A percentile compares a stretch with the other conserved stretches of the same genome.
Conservation (phyloP, 1,139 yeast genomes). For the Lodderomyces beijingensis region DNA sequence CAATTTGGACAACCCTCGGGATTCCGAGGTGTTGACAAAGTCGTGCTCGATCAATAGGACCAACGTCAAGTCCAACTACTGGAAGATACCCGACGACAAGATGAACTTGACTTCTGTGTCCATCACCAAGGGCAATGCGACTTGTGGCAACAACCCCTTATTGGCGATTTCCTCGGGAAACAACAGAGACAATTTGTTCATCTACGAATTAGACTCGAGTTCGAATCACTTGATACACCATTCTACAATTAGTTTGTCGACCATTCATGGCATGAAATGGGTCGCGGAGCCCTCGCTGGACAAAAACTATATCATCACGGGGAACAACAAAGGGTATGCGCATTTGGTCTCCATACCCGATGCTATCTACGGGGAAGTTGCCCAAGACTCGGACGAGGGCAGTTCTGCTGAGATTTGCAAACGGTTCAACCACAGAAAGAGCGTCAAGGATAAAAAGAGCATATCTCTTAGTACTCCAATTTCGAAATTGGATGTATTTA, state of each 20-base stretch:
- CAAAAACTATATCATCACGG: slow-evolving; percentile 49
- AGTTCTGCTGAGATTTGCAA: slow-evolving; percentile 65
- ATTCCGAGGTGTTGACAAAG: slow-evolving; percentile 33
- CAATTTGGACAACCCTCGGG: slow-evolving; percentile 21
- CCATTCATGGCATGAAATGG: slow-evolving; percentile 66
- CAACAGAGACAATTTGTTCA: slow-evolving; percentile 51
- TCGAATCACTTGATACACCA: slow-evolving; percentile 58
- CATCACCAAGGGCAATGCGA: slow-evolving; percentile 25
- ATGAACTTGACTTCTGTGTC: slow-evolving; percentile 55
- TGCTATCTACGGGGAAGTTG: background rate
- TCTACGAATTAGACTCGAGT: slow-evolving; percentile 52
- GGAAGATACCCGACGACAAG: slow-evolving; percentile 64
- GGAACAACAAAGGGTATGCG: slow-evolving; percentile 66
- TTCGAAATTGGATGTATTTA: slow-evolving; percentile 25
- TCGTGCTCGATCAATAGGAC: slow-evolving; percentile 39
- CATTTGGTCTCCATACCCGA: slow-evolving; percentile 64
- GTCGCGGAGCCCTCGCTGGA: slow-evolving; percentile 19
- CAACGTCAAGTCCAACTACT: slow-evolving; percentile 56
- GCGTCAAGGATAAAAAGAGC: slow-evolving; percentile 33
- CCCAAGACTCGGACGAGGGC: slow-evolving; percentile 27
- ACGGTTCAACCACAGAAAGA: slow-evolving; percentile 70
- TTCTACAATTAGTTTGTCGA: slow-evolving; percentile 68
- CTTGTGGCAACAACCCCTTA: slow-evolving; percentile 16
- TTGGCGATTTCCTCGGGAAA: slow-evolving; percentile 67
- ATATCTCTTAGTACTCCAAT: slow-evolving; percentile 17